Evolutionary conservation across 768 basidiomycete species (phyloP).

Genomic region (Chalciporus piperatus): DNA sequence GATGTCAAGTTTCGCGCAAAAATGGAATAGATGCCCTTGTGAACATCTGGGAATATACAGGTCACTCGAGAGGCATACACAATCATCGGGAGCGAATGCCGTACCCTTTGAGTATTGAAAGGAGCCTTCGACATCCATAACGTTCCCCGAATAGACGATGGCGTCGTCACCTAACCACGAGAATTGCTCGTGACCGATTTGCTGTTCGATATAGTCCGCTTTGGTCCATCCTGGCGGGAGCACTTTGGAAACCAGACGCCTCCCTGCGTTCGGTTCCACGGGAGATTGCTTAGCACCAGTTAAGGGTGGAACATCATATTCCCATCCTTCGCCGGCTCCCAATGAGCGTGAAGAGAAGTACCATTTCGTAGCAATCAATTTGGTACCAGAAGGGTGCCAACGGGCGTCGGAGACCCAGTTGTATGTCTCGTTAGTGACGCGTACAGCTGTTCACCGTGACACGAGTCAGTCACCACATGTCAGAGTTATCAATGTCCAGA

Average conservation of each 20-base stretch:
- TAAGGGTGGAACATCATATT: slow-evolving; percentile 48
- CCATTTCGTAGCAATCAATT: slow-evolving; percentile 75
- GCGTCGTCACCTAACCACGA: slow-evolving; percentile 58
- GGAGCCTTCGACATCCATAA: slow-evolving; percentile 41
- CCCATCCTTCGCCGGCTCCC: slow-evolving; percentile 74
- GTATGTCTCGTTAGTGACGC: slow-evolving; percentile 72
- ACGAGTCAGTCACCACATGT: slow-evolving; percentile 2
- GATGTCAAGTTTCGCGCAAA: slow-evolving; percentile 65
- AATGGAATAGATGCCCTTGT: slow-evolving; percentile 69
- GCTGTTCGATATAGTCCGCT: slow-evolving; percentile 61
- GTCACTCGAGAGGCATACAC: neutral
- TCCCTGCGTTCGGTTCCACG: slow-evolving; percentile 43
- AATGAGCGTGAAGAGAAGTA: slow-evolving; percentile 63
- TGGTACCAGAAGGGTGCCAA: slow-evolving; percentile 64
- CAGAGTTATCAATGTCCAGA: neutral
- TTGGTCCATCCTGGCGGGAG: slow-evolving; percentile 62
- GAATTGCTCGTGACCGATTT: slow-evolving; percentile 72
- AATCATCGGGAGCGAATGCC: neutral
- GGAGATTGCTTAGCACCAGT: slow-evolving; percentile 14
- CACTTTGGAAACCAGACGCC: slow-evolving; percentile 50
- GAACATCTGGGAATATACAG: slow-evolving; percentile 48
- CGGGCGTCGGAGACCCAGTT: slow-evolving; percentile 68
- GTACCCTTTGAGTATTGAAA: slow-evolving; percentile 69
- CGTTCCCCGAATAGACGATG: slow-evolving; percentile 66
- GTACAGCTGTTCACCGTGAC: slow-evolving; percentile 30